Evolutionary conservation across 2,329 filamentous ascomycete species (phyloP), one percentile per base, ranked within the genome.

Genomic region (Trichoderma cornu-damae): DNA sequence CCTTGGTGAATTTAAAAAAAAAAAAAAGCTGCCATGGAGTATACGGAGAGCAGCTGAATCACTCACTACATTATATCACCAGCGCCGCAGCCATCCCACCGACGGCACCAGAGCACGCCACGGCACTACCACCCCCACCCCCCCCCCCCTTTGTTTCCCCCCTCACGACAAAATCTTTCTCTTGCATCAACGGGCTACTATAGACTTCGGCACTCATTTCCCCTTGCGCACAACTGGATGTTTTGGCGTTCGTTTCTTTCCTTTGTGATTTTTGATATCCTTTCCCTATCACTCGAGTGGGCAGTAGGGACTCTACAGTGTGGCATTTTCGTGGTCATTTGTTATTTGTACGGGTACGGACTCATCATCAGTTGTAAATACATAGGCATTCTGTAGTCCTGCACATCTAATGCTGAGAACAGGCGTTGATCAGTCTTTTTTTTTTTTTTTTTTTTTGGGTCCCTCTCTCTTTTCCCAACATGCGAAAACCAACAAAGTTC

Each of bases 121-220:
- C 65, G 61, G 63, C 60, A 66, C 66, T 61, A 58, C 1, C 28
- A n/a, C n/a, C n/a, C n/a, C n/a, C n/a, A n/a, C n/a, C n/a, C n/a
- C n/a, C n/a, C n/a, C n/a, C n/a, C n/a, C n/a, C n/a, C n/a, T n/a
- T 18, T 9, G 22, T 32, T 18, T 26, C 34, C 12, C 20, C 26
- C 22, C 61, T 66, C 61, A 66, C 62, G 66, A 69, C 67, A 62
- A 65, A 62, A 69, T 66, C 37, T 70, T 62, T 68, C 69, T 67
- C 65, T 65, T 60, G 65, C 67, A 69, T 68, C 64, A 54, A 66
- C 63, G 66, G 68, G 64, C 61, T 65, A 64, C 67, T 68, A 73
- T 74, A 74, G 70, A 73, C 64, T 63, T 64, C 61, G 63, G 64
- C 63, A 64, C 61, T 65, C 61, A 64, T 65, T 68, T 62, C 59